These are phyloP conservation scores for Phytophthora hibernalis DNA, from an alignment of 352 stramenopile species.

Conservation along the genomic window DNA sequence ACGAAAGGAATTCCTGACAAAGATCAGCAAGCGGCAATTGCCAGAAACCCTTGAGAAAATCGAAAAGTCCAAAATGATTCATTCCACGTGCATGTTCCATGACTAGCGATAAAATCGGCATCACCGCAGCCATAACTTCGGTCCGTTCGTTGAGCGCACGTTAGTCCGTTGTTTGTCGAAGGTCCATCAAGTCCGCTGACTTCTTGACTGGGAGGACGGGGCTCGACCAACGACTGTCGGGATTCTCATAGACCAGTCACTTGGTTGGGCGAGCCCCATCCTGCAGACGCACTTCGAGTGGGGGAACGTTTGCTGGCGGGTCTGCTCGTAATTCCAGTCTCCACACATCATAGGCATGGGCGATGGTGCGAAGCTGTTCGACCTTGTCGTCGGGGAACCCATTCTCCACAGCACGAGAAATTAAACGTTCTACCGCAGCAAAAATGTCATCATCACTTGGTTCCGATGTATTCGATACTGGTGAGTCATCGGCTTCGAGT, in stretches of 20 bases:
- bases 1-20: conserved; percentile 17
- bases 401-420: not conserved
- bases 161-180: not conserved
- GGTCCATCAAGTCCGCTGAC: not conserved
- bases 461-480: no score
- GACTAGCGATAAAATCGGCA: not conserved
- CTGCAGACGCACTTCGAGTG: no score
- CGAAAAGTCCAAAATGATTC: no score
- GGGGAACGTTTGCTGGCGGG: no score
- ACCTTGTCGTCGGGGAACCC: not conserved
- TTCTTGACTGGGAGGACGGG: not conserved
- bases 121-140: not conserved
- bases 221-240: not conserved
- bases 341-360: not conserved
- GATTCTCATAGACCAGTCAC: not conserved
- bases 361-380: not conserved
- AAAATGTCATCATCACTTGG: not conserved
- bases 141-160: not conserved
- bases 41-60: conserved; percentile 7
- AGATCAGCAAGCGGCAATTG: not conserved
- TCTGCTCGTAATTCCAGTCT: no score
- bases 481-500: not conserved
- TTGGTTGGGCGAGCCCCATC: no score
- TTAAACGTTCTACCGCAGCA: not conserved
- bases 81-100: not conserved